Evolutionary conservation across 140 eudicot species (phyloP), one percentile per base, ranked within the genome.

Genomic region (Stevia rebaudiana): DNA sequence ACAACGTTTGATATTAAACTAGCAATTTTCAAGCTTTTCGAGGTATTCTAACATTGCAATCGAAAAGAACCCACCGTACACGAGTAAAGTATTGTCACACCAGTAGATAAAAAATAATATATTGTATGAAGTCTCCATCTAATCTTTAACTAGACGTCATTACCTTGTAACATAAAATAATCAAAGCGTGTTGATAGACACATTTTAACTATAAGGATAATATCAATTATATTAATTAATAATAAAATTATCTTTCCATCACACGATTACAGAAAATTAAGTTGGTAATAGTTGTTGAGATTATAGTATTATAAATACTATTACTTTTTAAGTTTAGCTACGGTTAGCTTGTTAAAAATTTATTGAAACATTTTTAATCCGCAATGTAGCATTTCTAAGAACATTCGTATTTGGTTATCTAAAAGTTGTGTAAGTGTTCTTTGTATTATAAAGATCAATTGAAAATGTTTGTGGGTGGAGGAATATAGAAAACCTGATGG

Each of bases 271-370:
- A 44, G 6, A 53, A n/a, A n/a, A n/a, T n/a, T 72, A 72, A 62
- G 77, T 73, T 53, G 60, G 67, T 54, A 56, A 73, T 51, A 54
- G 36, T 71, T 36, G 65, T 58, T 58, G 23, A 55, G 13, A 15
- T 55, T 30, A 30, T 24, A 47, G 3, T 47, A 47, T 36, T 28
- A 28, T 28, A 28, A 28, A 28, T 28, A 28, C 33, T 28, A 1
- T 28, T 28, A 28, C 3, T 28, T 28, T 28, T 28, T 28, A 28
- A 28, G 2, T 28, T 28, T 28, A 28, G 33, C 4, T 1, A 28
- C 33, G 33, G 2, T 28, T 28, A 28, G 33, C 4, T 28, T 28
- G 33, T 28, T 28, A 28, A 4, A 4, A 28, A 28, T 28, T n/a
- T n/a, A n/a, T n/a, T n/a, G n/a, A n/a, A n/a, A n/a, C n/a, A n/a